These are phyloP conservation scores for Thymus quinquecostatus DNA, from an alignment of 257 asterid genomes.

Conservation along the genomic window DNA sequence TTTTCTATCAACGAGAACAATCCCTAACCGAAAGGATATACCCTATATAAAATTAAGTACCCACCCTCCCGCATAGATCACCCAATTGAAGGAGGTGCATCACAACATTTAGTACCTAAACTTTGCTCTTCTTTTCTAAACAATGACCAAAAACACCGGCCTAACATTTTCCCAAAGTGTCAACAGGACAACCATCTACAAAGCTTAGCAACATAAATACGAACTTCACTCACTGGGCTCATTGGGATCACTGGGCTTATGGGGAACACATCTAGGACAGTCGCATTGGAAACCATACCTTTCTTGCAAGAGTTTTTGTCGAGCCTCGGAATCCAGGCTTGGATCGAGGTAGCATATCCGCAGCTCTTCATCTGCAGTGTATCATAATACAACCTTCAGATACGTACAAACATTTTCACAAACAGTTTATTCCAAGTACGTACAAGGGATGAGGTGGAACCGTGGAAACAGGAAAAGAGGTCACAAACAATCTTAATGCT, in stretches of 20 bases:
- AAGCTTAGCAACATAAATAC: slow-evolving; percentile 7
- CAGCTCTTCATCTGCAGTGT: slow-evolving; percentile 72
- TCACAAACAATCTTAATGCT: not conserved
- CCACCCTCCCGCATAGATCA: no score
- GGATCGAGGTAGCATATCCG: slow-evolving; percentile 84
- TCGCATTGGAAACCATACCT: slow-evolving; percentile 84
- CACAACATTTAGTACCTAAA: not conserved
- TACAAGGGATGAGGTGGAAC: not conserved
- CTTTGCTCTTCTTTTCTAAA: not conserved
- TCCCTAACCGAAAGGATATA: not conserved
- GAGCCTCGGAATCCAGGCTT: slow-evolving; percentile 76
- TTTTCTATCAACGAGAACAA: no score
- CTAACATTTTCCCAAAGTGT: not conserved
- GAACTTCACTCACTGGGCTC: slow-evolving; percentile 48
- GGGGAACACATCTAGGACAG: slow-evolving; percentile 63
- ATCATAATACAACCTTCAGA: slow-evolving; percentile 17
- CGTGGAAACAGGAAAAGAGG: not conserved
- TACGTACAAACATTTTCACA: not conserved
- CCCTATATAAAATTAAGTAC: not conserved
- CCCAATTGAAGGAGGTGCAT: not conserved
- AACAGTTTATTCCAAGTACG: not conserved
- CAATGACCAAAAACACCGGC: not conserved
- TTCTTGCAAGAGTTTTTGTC: slow-evolving; percentile 53
- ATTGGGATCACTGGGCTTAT: no score
- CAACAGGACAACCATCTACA: not conserved